These are phyloP conservation scores for Neopestalotiopsis rosae DNA, from an alignment of 2,329 filamentous ascomycete species.

Conservation along the genomic window DNA sequence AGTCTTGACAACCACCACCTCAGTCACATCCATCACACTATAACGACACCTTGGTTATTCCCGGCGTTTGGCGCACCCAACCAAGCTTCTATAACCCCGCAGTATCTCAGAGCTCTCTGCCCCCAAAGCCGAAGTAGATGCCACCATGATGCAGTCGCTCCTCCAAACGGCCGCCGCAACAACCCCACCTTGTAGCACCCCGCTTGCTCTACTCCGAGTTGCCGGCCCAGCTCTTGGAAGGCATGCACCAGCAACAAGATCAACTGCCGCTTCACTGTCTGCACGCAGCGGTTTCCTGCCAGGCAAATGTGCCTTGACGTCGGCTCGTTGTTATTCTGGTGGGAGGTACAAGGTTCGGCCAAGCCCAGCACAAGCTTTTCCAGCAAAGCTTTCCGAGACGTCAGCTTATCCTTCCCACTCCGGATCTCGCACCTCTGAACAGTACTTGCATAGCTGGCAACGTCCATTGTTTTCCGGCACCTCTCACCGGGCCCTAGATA, in stretches of 20 bases:
- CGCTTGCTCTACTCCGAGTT: constrained; percentile 11
- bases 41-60: neutral
- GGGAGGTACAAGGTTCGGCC: neutral
- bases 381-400: neutral
- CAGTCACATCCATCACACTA: neutral
- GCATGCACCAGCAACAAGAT: neutral
- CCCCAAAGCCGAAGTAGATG: constrained; percentile 1
- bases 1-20: neutral
- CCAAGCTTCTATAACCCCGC: constrained; percentile 10
- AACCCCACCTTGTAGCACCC: constrained; percentile 16
- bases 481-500: neutral
- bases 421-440: neutral
- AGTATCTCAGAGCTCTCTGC: neutral
- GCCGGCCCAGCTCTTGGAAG: constrained; percentile 8
- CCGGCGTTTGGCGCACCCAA: neutral
- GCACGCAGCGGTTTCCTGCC: neutral
- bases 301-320: neutral
- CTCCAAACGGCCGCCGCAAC: constrained; percentile 6
- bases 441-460: neutral
- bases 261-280: neutral
- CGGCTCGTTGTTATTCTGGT: neutral
- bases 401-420: neutral
- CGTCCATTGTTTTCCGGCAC: neutral
- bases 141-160: constrained; percentile 10
- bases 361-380: neutral